Evolutionary conservation across 768 basidiomycete genomes (phyloP).

Genomic region (Chalciporus pseudorubinellus): DNA sequence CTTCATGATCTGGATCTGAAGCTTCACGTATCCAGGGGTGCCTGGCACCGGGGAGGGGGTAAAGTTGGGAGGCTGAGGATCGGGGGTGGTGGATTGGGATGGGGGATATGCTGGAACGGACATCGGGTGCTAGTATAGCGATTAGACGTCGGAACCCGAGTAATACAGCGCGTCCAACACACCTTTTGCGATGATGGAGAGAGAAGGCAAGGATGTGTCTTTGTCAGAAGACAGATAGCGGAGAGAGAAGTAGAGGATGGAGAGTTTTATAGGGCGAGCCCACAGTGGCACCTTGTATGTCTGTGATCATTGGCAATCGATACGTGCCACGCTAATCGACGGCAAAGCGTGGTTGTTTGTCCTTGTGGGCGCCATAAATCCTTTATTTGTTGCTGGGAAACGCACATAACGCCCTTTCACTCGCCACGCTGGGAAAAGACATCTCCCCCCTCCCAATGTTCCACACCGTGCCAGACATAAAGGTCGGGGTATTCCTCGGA

Average conservation of each 20-base stretch:
- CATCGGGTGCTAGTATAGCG: constrained; percentile 10
- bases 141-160: neutral
- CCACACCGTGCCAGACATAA: constrained; percentile 5
- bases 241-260: neutral
- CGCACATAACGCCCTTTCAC: constrained; percentile 6
- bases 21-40: constrained; percentile 13
- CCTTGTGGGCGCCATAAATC: constrained; percentile 40
- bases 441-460: constrained; percentile 6
- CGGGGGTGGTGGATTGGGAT: constrained; percentile 9
- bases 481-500: neutral
- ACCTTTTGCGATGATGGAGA: constrained; percentile 1
- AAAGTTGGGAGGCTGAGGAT: neutral
- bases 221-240: constrained; percentile 1
- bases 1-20: constrained; percentile 20
- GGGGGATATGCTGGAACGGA: constrained; percentile 10
- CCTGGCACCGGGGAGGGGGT: constrained; percentile 19
- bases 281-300: constrained; percentile 28
- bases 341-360: constrained; percentile 44
- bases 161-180: neutral
- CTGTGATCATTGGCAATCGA: constrained; percentile 32
- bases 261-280: constrained; percentile 26
- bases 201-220: neutral
- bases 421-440: neutral
- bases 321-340: constrained; percentile 22
- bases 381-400: constrained; percentile 34